Evolutionary conservation across 176 grass and related monocot genomes (phyloP), one percentile per base, ranked within the genome.

Genomic region (Juncus inflexus): DNA sequence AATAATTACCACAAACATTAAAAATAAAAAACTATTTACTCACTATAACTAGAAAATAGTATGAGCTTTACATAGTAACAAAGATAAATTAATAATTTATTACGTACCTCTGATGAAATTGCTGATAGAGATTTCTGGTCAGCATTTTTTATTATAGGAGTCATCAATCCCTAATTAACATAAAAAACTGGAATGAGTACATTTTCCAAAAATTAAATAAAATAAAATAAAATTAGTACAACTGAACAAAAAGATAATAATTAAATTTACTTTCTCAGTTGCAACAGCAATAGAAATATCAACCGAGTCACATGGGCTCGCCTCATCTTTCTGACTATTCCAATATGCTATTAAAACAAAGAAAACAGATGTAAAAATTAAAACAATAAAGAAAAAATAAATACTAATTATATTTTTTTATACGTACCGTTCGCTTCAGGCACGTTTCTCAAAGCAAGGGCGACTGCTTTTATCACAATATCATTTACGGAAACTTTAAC

Each of bases 201-300:
- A 47, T 1, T 47, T 6, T 47, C 7, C 38, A 71, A 28, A 59
- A 58, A 59, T 37, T 70, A 60, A 61, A 75, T 64, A 56, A 40
- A 60, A 15, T 15, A 40, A 63, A 36, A 65, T 77, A 76, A 89
- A 40, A 58, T 62, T 54, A 55, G 0, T 65, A 64, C 62, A 69
- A 28, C 19, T 28, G 0, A 28, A 74, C n/a, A 53, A 59, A 76
- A 10, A 8, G 9, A 6, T 51, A 45, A 70, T 12, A 68, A 51
- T 55, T 56, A 50, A 45, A 39, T 6, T 52, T 15, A 84, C 94
- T 82, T 86, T 92, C 61, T 99, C 94, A 69, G 88, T 99, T 67
- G 94, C 88, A 82, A 99, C 83, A n/a, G 94, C 88, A 61, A 99
- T 86, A 45, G 88, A 91, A 89, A 99, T 86, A 79, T 99, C 94